Evolutionary conservation across 2,329 filamentous ascomycete species (phyloP).

Genomic region (Trichoderma sp.): DNA sequence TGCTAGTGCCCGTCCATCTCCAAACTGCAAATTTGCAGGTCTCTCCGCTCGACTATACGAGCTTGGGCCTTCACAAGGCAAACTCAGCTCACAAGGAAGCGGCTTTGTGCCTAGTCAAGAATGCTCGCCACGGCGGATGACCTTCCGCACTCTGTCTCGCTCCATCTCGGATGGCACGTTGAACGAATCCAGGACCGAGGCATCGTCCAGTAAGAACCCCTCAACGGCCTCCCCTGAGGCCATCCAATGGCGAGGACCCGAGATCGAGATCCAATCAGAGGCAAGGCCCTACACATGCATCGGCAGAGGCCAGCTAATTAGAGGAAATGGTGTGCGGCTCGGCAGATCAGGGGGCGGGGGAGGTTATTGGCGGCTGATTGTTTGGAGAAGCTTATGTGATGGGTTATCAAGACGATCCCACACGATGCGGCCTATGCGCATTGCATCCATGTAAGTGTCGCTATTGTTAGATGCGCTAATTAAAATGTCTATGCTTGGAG

Average conservation of each 20-base stretch:
- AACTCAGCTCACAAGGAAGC: background rate
- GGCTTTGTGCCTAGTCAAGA: background rate
- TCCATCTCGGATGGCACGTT: slow-evolving; percentile 2
- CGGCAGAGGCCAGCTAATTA: background rate
- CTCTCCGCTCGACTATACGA: background rate
- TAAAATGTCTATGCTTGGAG: background rate
- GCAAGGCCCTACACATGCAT: background rate
- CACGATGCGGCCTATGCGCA: background rate
- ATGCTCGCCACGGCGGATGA: background rate
- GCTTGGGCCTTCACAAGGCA: background rate
- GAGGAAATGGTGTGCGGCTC: background rate
- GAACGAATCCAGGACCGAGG: background rate
- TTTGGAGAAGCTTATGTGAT: background rate
- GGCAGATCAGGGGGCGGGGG: slow-evolving; percentile 11
- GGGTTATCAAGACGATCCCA: background rate
- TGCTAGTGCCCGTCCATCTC: background rate
- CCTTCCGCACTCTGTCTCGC: slow-evolving; percentile 8
- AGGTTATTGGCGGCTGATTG: background rate
- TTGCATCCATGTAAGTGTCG: background rate
- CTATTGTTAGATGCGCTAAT: background rate
- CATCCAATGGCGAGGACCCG: background rate
- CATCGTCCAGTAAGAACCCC: background rate
- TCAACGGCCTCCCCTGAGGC: background rate
- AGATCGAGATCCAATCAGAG: slow-evolving; percentile 13
- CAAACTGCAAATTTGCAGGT: background rate